Evolutionary conservation across 2,329 filamentous ascomycete genomes (phyloP), one percentile per base, ranked within the genome.

Genomic region (Tolypocladium inflatum): DNA sequence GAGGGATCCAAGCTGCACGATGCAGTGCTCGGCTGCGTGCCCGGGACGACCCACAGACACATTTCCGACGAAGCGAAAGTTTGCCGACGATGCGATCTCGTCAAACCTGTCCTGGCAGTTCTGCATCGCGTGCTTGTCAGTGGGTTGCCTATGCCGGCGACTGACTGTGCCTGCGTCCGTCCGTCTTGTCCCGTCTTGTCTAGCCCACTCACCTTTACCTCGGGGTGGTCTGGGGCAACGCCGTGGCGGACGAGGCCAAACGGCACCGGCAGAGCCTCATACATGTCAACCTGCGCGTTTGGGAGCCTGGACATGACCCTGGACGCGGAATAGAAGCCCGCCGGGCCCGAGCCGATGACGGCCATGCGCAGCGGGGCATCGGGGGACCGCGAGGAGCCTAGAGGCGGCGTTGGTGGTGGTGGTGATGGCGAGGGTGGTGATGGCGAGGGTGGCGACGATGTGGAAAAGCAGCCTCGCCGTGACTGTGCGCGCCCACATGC

Each of bases 201-300:
- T n/a, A 6, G 30, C 26, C 30, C 8, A 35, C 48, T 60, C 76
- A 94, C 91, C 84, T 99, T 99, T 64, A 99, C 94, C 76, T 99
- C 93, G 0, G 94, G 93, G 74, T 99, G 94, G 71, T 99, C 94
- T 6, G 94, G 94, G n/a, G 94, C 95, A 59, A 99, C 94, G 10
- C 94, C 94, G 68, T 94, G 96, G 57, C 94, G 82, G 55, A 96
- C 92, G 57, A 99, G 80, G 1, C 94, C 94, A 69, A 90, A 99
- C 0, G 94, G 94, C 4, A 96, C 91, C 0, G 94, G 94, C 43
- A 97, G 76, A 35, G 90, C 85, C 74, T 99, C 94, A 69, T 96
- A 99, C 93, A 99, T 97, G 73, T 97, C 93, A 26, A 99, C 82
- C 55, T 83, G 80, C 0, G 87, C 86, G 68, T 86, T 78, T 26